phyloP scores from a whole-genome alignment of 2,329 filamentous ascomycete genomes.

The Claviceps cyperi region DNA sequence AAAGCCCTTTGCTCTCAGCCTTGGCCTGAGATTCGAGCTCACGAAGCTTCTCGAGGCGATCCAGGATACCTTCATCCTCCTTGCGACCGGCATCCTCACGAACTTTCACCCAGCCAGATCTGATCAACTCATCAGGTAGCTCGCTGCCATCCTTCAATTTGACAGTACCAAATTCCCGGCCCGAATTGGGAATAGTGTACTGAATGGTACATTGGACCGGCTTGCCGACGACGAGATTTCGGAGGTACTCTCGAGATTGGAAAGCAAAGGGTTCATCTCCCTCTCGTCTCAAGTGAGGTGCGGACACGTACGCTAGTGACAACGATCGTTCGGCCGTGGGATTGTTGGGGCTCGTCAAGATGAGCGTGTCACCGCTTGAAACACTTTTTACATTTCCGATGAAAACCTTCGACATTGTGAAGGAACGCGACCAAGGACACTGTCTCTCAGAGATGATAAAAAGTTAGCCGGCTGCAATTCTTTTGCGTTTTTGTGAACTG shows the following conservation, averaged over 20 bases:
- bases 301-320: constrained; percentile 83
- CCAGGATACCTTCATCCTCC: constrained; percentile 61
- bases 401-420: constrained; percentile 37
- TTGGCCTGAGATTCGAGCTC: constrained; percentile 65
- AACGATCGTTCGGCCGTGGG: constrained; percentile 71
- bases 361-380: constrained; percentile 80
- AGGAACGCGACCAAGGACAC: constrained; percentile 10
- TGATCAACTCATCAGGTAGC: constrained; percentile 69
- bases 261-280: constrained; percentile 89
- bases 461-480: not conserved
- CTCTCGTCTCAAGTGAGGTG: constrained; percentile 74
- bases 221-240: constrained; percentile 73
- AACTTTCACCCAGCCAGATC: constrained; percentile 84
- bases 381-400: constrained; percentile 81
- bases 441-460: not conserved
- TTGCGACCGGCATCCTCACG: constrained; percentile 88
- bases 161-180: constrained; percentile 77
- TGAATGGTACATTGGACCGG: constrained; percentile 70
- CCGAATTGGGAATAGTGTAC: constrained; percentile 74
- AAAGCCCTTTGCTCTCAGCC: constrained; percentile 66
- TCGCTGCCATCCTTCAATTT: constrained; percentile 60
- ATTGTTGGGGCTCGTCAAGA: constrained; percentile 70
- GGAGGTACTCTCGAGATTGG: constrained; percentile 85
- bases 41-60: constrained; percentile 64
- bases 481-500: not conserved